Conservation (phyloP, 805 yeast genomes). For the Saccharomyces jurei region DNA sequence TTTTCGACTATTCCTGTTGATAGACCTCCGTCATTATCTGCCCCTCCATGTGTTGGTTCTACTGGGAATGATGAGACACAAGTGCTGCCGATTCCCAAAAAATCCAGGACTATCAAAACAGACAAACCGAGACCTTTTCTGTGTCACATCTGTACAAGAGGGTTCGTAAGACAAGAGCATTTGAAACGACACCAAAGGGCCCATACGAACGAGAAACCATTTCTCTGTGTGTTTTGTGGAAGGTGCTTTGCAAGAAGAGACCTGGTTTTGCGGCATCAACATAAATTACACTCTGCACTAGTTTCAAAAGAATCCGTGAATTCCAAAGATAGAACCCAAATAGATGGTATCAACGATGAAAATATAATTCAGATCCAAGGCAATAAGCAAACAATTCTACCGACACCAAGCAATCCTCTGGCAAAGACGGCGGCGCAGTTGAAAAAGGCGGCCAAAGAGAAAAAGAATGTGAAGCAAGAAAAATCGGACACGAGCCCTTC, state of each 20-base stretch:
- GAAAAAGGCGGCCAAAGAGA: slow-evolving; percentile 20
- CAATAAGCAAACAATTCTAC: slow-evolving; percentile 33
- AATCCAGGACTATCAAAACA: slow-evolving; percentile 72
- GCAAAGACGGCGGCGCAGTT: slow-evolving; percentile 28
- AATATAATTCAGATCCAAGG: slow-evolving; percentile 34
- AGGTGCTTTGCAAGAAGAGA: slow-evolving; percentile 89
- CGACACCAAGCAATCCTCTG: slow-evolving; percentile 27
- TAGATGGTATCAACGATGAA: slow-evolving; percentile 16
- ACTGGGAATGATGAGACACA: neutral
- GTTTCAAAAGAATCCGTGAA: slow-evolving; percentile 9
- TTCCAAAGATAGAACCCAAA: neutral
- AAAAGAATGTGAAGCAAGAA: neutral
- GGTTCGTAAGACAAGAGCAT: slow-evolving; percentile 92
- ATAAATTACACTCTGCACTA: slow-evolving; percentile 65
- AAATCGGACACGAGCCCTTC: neutral
- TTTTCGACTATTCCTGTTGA: neutral
- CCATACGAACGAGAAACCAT: slow-evolving; percentile 94
- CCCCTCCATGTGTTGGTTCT: neutral
- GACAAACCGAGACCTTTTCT: slow-evolving; percentile 91
- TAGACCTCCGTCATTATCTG: neutral
- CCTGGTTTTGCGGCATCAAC: slow-evolving; percentile 84
- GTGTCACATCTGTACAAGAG: slow-evolving; percentile 84
- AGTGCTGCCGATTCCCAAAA: slow-evolving; percentile 70
- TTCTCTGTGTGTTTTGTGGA: slow-evolving; percentile 93
- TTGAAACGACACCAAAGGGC: slow-evolving; percentile 88